Percentiles rank a stretch among this genome's conserved stretches.
phyloP scores from a whole-genome alignment of 2,329 filamentous ascomycete genomes.

The Stylonectria norvegica region DNA sequence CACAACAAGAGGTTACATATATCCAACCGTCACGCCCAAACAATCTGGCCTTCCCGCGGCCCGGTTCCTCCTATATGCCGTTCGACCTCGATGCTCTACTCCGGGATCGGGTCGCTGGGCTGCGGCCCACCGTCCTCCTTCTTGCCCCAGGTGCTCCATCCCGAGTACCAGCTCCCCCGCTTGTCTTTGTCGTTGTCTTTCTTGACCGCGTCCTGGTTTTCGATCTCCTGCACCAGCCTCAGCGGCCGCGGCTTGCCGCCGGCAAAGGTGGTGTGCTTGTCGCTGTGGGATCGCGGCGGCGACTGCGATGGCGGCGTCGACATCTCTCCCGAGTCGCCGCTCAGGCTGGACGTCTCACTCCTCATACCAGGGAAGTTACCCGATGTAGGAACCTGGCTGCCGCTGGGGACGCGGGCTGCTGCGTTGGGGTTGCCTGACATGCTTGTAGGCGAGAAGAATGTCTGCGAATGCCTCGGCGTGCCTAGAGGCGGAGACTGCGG shows the following conservation, averaged over 20 bases:
- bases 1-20: slow-evolving; percentile 20
- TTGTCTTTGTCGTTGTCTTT: slow-evolving; percentile 57
- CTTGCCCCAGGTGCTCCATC: slow-evolving; percentile 54
- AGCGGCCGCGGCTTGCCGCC: slow-evolving; percentile 78
- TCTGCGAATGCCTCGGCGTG: slow-evolving; percentile 58
- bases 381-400: slow-evolving; percentile 43
- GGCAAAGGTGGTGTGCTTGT: slow-evolving; percentile 57
- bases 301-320: slow-evolving; percentile 50
- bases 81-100: slow-evolving; percentile 23
- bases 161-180: slow-evolving; percentile 61
- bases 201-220: slow-evolving; percentile 56
- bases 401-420: slow-evolving; percentile 49
- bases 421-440: slow-evolving; percentile 50
- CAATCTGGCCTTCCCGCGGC: slow-evolving; percentile 1
- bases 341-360: slow-evolving; percentile 62
- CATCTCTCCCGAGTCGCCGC: slow-evolving; percentile 60
- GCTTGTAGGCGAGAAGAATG: slow-evolving; percentile 57
- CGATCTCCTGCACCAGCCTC: slow-evolving; percentile 81
- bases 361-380: slow-evolving; percentile 72
- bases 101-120: slow-evolving; percentile 32
- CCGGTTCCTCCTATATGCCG: background rate
- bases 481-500: slow-evolving; percentile 56
- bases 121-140: slow-evolving; percentile 44
- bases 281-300: slow-evolving; percentile 48
- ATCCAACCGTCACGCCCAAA: slow-evolving; percentile 23